Evolutionary conservation across 2,329 filamentous ascomycete genomes (phyloP).

Genomic region (Colletotrichum lini): DNA sequence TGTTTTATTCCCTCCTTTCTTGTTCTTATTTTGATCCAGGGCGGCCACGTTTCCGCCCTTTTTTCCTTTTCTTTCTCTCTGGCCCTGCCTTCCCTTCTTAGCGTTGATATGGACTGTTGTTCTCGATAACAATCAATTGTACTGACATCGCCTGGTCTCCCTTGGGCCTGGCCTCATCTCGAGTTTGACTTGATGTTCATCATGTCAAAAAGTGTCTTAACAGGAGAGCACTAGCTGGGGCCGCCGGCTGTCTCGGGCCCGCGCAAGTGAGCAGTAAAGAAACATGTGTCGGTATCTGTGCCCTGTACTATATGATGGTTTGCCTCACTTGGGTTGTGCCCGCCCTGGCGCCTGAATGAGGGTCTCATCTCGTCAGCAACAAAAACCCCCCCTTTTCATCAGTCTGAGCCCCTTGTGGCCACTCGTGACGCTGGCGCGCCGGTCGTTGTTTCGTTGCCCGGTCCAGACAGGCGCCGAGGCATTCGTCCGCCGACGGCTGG

Average conservation of each 20-base stretch:
- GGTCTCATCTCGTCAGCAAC: slow-evolving; percentile 4
- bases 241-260: slow-evolving; percentile 31
- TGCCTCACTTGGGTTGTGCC: slow-evolving; percentile 2
- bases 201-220: neutral
- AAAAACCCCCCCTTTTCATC: neutral
- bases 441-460: neutral
- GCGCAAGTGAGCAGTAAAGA: slow-evolving; percentile 20
- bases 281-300: neutral
- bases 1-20: slow-evolving; percentile 2
- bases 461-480: neutral
- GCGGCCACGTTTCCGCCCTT: slow-evolving; percentile 25
- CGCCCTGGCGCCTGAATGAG: slow-evolving; percentile 9
- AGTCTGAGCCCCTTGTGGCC: no score
- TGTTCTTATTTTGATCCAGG: slow-evolving; percentile 24
- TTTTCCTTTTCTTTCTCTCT: neutral
- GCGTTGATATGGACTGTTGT: neutral
- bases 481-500: slow-evolving; percentile 9
- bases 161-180: no score
- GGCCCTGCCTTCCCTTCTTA: no score
- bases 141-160: neutral
- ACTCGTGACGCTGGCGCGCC: neutral
- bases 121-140: no score
- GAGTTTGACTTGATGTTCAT: neutral
- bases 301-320: slow-evolving; percentile 15
- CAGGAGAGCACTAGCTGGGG: slow-evolving; percentile 21